Evolutionary conservation across 2,329 filamentous ascomycete species (phyloP).

Genomic region (Ustulina deusta): DNA sequence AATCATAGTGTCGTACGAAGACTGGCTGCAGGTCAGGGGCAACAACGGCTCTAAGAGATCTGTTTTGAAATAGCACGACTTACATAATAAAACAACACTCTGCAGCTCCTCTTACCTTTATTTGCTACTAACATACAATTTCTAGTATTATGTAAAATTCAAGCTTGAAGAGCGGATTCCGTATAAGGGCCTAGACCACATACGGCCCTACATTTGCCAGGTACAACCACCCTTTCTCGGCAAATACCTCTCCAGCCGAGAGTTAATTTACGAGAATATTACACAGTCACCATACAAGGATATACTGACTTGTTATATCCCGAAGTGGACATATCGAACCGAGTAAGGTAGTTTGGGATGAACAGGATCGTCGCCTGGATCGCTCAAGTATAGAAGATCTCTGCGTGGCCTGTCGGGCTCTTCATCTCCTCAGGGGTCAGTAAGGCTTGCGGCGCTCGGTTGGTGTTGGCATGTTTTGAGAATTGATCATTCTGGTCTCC

Average conservation of each 20-base stretch:
- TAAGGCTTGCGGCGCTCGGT: background rate
- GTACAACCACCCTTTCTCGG: background rate
- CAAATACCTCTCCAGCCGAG: conserved; percentile 2
- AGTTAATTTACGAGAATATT: background rate
- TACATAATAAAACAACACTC: background rate
- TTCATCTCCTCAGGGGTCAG: background rate
- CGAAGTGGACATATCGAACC: background rate
- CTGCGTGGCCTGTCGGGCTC: background rate
- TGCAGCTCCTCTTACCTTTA: background rate
- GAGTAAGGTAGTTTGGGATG: background rate
- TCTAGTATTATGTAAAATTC: background rate
- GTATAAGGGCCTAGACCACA: background rate
- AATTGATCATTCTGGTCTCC: background rate
- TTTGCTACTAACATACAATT: background rate
- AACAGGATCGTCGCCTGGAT: background rate
- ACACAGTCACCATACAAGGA: background rate
- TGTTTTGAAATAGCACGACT: background rate
- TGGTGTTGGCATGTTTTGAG: background rate
- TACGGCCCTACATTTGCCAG: background rate
- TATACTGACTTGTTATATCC: background rate
- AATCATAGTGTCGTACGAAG: too few species aligned
- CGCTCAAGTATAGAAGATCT: background rate
- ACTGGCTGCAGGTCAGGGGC: background rate
- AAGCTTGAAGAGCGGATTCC: background rate
- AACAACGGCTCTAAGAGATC: background rate